phyloP scores from a whole-genome alignment of 768 basidiomycete genomes.

The Trametes sanguinea region DNA sequence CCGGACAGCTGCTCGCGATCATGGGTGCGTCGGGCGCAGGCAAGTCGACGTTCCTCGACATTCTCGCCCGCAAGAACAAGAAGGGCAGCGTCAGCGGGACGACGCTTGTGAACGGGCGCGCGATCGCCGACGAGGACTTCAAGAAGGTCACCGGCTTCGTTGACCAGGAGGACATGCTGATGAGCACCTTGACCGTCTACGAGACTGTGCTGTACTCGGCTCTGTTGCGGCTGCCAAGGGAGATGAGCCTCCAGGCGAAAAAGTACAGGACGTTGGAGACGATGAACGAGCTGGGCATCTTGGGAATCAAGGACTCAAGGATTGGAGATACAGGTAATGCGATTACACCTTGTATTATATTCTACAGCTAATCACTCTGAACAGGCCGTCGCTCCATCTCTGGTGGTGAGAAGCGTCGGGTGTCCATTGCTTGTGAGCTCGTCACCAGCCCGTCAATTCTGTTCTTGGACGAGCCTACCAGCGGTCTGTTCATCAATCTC shows the following conservation, averaged over 20 bases:
- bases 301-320: conserved; percentile 84
- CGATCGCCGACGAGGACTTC: conserved; percentile 73
- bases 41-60: conserved; percentile 95
- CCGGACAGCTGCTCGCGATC: conserved; percentile 91
- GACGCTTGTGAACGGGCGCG: conserved; percentile 84
- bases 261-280: conserved; percentile 93
- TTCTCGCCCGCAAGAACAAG: conserved; percentile 89
- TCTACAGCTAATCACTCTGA: neutral
- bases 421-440: conserved; percentile 96
- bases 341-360: neutral
- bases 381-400: conserved; percentile 89
- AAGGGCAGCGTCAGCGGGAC: conserved; percentile 73
- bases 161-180: conserved; percentile 97
- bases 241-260: conserved; percentile 97
- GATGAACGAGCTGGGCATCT: conserved; percentile 92
- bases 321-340: conserved; percentile 85
- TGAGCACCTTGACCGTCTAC: conserved; percentile 96
- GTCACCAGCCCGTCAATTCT: conserved; percentile 96
- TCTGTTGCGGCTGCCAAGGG: conserved; percentile 82
- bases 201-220: conserved; percentile 97
- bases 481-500: conserved; percentile 54
- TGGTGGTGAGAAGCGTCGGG: conserved; percentile 95
- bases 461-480: conserved; percentile 97
- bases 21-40: conserved; percentile 98
- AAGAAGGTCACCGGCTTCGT: conserved; percentile 91